Conservation (phyloP, 2,329 filamentous ascomycete genomes). For the Triangularia verruculosa region DNA sequence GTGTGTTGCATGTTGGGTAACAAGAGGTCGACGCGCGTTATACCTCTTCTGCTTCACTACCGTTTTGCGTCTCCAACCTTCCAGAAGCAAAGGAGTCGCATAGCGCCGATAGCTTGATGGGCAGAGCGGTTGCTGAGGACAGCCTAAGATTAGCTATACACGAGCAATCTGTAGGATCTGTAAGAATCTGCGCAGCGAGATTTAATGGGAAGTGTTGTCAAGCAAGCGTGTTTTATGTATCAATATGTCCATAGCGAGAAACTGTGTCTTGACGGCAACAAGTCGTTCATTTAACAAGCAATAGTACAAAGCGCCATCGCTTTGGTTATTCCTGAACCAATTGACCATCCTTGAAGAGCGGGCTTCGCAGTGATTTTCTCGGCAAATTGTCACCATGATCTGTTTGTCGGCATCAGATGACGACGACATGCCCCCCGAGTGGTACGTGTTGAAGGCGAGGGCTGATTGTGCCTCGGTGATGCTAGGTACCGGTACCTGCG, state of each 20-base stretch:
- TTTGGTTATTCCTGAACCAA: neutral
- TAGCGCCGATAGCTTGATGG: too few species aligned
- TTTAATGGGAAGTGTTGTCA: neutral
- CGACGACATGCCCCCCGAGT: slow-evolving; percentile 3
- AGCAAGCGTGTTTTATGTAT: neutral
- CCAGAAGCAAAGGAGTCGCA: too few species aligned
- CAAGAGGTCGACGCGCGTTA: too few species aligned
- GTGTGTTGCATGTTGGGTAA: neutral
- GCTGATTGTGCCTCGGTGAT: slow-evolving; percentile 1
- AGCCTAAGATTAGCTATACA: too few species aligned
- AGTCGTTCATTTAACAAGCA: neutral
- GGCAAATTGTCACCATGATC: neutral
- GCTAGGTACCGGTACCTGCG: neutral
- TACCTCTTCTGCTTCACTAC: too few species aligned
- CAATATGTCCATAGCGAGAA: neutral
- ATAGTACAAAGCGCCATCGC: too few species aligned
- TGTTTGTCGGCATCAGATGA: slow-evolving; percentile 6
- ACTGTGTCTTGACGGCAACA: neutral
- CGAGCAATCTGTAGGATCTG: too few species aligned
- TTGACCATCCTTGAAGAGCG: neutral
- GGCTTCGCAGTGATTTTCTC: neutral
- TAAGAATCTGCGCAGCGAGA: too few species aligned
- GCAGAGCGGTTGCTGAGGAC: too few species aligned
- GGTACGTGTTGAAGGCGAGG: slow-evolving; percentile 6
- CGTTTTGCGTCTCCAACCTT: too few species aligned